These are phyloP conservation scores for Berkeleyomyces basicola DNA, from an alignment of 2,329 filamentous ascomycete species.

Conservation along the genomic window DNA sequence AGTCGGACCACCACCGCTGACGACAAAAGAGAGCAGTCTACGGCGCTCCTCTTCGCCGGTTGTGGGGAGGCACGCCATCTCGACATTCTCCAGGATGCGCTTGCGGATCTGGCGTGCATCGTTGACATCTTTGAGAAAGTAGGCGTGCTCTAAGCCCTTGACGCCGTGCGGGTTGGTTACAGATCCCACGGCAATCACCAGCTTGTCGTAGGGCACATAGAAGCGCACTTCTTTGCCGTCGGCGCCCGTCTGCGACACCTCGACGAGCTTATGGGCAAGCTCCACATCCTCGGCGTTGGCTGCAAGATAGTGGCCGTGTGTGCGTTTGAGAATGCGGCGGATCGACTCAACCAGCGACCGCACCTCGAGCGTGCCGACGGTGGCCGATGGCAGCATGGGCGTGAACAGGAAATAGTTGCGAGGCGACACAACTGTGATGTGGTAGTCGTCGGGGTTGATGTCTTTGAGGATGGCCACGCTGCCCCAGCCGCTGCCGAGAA, in stretches of 20 bases:
- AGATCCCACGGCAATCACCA: slow-evolving; percentile 82
- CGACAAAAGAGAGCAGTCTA: slow-evolving; percentile 82
- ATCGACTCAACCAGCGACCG: slow-evolving; percentile 87
- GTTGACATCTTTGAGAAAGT: slow-evolving; percentile 88
- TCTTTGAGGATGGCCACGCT: slow-evolving; percentile 84
- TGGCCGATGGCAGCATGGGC: slow-evolving; percentile 92
- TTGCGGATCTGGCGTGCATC: slow-evolving; percentile 85
- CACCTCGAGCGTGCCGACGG: slow-evolving; percentile 84
- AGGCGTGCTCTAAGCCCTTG: slow-evolving; percentile 80
- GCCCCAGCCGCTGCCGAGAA: slow-evolving; percentile 89
- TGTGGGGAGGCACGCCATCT: slow-evolving; percentile 81
- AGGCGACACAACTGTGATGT: slow-evolving; percentile 87
- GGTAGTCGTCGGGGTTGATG: slow-evolving; percentile 78
- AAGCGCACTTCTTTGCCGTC: slow-evolving; percentile 62
- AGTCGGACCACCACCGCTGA: slow-evolving; percentile 87
- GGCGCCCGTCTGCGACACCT: slow-evolving; percentile 58
- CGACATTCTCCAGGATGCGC: slow-evolving; percentile 73
- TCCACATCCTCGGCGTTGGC: slow-evolving; percentile 78
- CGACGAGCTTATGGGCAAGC: slow-evolving; percentile 79
- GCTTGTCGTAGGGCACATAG: slow-evolving; percentile 94
- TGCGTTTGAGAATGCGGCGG: slow-evolving; percentile 58
- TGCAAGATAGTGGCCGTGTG: slow-evolving; percentile 79
- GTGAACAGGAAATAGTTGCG: slow-evolving; percentile 97
- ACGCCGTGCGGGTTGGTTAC: slow-evolving; percentile 91
- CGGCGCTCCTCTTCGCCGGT: slow-evolving; percentile 75